Evolutionary conservation across 2,329 filamentous ascomycete species (phyloP), one percentile per base, ranked within the genome.

Genomic region (Orbilia oligospora): DNA sequence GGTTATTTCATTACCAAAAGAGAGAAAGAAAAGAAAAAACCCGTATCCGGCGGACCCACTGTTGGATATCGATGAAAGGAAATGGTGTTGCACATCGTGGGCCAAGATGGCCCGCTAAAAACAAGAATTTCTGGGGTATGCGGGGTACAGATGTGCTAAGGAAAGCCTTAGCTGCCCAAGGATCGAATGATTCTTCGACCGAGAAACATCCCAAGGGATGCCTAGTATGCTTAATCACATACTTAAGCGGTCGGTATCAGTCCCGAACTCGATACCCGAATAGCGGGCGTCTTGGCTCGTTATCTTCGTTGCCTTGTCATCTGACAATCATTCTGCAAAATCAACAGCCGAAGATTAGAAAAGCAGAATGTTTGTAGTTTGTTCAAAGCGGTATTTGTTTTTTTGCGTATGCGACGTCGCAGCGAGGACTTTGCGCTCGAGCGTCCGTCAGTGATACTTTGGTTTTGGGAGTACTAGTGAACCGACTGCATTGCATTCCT

Each of bases 61-160:
- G 53, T n/a, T 64, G 56, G 24, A 61, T 61, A 44, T 64, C 75
- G 14, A 69, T 71, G 49, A 24, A 30, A n/a, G 63, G 63, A 49
- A 72, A 69, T 64, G 12, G 53, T 48, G 48, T 69, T 72, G 75
- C 53, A 65, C 16, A 78, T 72, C 75, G 71, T 51, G 36, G 16
- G 66, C 72, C 66, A 71, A 67, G 72, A 6, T 44, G 46, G 46
- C 44, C 55, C 1, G 20, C 44, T 9, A 38, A 77, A 77, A 77
- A 71, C 73, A 77, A 71, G 73, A 77, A 77, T 71, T n/a, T 71
- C 46, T 55, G 67, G 68, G 33, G 61, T 71, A 68, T 77, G 72
- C 58, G 72, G 72, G 72, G 72, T 77, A 38, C 66, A 63, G 72
- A 33, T 16, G 27, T 22, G 48, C 36, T 33, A 67, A 58, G 49